These are phyloP conservation scores for Letharia lupina DNA, from an alignment of 495 filamentous ascomycete genomes.

Conservation along the genomic window DNA sequence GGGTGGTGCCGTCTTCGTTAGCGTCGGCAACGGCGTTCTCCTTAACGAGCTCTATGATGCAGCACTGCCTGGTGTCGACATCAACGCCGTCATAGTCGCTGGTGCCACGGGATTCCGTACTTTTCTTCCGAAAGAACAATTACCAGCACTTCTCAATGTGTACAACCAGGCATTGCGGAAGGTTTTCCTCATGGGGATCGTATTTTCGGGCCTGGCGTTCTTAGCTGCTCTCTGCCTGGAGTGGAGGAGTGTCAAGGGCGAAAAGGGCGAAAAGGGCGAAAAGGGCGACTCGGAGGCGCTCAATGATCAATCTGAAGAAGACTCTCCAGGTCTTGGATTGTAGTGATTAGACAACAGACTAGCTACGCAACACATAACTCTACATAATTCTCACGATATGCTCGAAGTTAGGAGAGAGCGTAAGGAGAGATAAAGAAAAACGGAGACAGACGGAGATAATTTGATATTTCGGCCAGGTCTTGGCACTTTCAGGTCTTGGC, in stretches of 20 bases:
- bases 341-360: no score
- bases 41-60: constrained; percentile 25
- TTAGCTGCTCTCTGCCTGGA: constrained; percentile 46
- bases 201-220: constrained; percentile 40
- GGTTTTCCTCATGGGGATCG: constrained; percentile 45
- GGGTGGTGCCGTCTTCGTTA: constrained; percentile 29
- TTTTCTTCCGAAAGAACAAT: constrained; percentile 24
- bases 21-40: constrained; percentile 30
- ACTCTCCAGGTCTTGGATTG: no score
- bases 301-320: neutral
- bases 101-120: constrained; percentile 33
- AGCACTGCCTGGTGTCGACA: constrained; percentile 28
- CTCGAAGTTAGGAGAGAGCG: no score
- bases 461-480: no score
- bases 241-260: constrained; percentile 33
- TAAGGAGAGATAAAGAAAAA: no score
- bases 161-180: constrained; percentile 44
- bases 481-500: no score
- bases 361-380: no score
- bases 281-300: neutral
- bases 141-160: constrained; percentile 28
- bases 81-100: constrained; percentile 26
- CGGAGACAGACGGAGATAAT: no score
- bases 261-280: neutral
- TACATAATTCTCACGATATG: no score